Conservation (phyloP, 257 asterid species). For the Petrea volubilis region DNA sequence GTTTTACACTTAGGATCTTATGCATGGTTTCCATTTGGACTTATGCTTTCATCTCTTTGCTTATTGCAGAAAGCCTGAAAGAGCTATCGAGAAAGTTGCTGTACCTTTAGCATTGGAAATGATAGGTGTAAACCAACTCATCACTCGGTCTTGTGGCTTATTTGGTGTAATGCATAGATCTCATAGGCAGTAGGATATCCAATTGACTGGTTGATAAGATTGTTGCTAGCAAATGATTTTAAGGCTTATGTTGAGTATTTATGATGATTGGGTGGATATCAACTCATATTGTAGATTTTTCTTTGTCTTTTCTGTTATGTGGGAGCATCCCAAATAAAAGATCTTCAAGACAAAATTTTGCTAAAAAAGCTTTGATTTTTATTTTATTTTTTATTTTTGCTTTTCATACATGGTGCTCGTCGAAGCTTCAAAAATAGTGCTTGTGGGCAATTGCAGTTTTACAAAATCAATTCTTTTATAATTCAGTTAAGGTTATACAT, state of each 20-base stretch:
- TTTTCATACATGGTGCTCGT: too few relatives aligned
- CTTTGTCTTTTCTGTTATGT: not conserved
- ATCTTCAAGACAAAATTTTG: too few relatives aligned
- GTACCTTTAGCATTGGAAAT: slow-evolving; percentile 12
- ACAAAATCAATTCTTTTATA: too few relatives aligned
- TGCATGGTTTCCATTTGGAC: not conserved
- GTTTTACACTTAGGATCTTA: not conserved
- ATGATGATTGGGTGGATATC: not conserved
- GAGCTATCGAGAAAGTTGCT: slow-evolving; percentile 5
- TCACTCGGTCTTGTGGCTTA: not conserved
- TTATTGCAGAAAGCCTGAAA: slow-evolving; percentile 45
- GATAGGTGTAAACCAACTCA: not conserved
- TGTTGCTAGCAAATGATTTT: not conserved
- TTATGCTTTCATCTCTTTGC: slow-evolving; percentile 10
- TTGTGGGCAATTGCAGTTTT: too few relatives aligned
- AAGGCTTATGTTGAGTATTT: not conserved
- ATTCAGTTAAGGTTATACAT: too few relatives aligned
- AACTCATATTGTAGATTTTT: not conserved
- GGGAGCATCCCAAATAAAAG: too few relatives aligned
- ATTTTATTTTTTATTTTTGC: too few relatives aligned
- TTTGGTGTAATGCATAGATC: not conserved
- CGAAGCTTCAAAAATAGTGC: too few relatives aligned
- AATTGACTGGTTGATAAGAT: not conserved
- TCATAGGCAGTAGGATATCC: not conserved
- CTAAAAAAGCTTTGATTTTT: too few relatives aligned